Percentiles rank a stretch among this genome's conserved stretches.
phyloP scores from a whole-genome alignment of 2,329 filamentous ascomycete species.

The Fusarium nisikadoi region DNA sequence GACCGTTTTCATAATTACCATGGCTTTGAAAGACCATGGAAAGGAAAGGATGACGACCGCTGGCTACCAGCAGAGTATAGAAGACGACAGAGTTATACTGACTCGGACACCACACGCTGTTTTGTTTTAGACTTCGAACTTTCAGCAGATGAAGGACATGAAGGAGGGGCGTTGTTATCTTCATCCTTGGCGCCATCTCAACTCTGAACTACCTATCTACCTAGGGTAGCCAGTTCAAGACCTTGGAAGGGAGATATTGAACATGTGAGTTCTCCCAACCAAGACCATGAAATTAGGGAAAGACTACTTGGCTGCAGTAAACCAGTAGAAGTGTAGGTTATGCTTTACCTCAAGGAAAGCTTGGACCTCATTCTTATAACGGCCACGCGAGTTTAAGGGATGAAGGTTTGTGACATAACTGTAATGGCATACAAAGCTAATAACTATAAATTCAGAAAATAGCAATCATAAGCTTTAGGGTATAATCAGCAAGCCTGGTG shows the following conservation, averaged over 20 bases:
- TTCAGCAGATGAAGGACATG: neutral
- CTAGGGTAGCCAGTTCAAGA: neutral
- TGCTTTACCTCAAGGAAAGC: neutral
- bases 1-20: neutral
- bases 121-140: neutral
- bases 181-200: neutral
- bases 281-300: neutral
- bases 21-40: neutral
- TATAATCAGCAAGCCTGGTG: no score
- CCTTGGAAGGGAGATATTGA: neutral
- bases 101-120: neutral
- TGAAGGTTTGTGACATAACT: neutral
- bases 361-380: neutral
- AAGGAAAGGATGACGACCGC: neutral
- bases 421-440: neutral
- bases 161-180: neutral
- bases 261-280: neutral
- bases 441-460: neutral
- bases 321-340: neutral
- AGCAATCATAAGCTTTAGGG: neutral
- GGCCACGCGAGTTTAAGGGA: neutral
- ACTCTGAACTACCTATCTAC: neutral
- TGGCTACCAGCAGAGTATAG: slow-evolving; percentile 1
- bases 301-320: neutral
- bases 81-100: neutral